These are phyloP conservation scores for Aschersonia sp. DNA, from an alignment of 2,329 filamentous ascomycete genomes.

Conservation along the genomic window DNA sequence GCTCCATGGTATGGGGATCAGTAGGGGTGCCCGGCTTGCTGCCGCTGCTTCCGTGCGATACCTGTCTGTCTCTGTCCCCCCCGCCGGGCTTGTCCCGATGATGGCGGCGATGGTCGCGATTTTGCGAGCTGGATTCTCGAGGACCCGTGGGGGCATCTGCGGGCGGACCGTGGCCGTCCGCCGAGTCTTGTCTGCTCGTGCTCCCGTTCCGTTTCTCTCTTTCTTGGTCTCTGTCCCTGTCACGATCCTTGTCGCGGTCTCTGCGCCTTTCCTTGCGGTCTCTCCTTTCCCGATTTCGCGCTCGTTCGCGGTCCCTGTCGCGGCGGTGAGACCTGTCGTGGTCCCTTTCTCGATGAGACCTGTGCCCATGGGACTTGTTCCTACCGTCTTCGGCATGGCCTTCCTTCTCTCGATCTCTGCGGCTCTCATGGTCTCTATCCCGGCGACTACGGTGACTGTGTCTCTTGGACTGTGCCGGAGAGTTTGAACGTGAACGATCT, in stretches of 20 bases:
- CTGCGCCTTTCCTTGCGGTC: conserved; percentile 22
- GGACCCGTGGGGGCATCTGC: conserved; percentile 4
- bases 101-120: conserved; percentile 3
- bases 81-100: conserved; percentile 9
- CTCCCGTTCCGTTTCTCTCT: conserved; percentile 13
- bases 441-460: conserved; percentile 46
- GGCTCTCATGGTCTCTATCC: conserved; percentile 33
- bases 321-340: conserved; percentile 19
- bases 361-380: conserved; percentile 21
- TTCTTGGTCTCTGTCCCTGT: not conserved
- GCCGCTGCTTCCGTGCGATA: conserved; percentile 9
- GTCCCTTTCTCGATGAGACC: conserved; percentile 26
- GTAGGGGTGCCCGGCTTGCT: conserved; percentile 13
- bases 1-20: conserved; percentile 55
- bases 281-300: conserved; percentile 14
- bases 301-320: conserved; percentile 14
- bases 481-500: conserved; percentile 49
- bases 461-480: conserved; percentile 41
- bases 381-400: conserved; percentile 28
- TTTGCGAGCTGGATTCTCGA: conserved; percentile 11
- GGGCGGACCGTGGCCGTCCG: not conserved
- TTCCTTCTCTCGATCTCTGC: conserved; percentile 28
- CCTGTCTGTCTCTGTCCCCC: conserved; percentile 17
- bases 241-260: conserved; percentile 12
- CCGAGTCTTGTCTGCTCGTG: conserved; percentile 17